Evolutionary conservation across 352 stramenopile genomes (phyloP), one percentile per base, ranked within the genome.

Genomic region (Phytophthora cryptogea): DNA sequence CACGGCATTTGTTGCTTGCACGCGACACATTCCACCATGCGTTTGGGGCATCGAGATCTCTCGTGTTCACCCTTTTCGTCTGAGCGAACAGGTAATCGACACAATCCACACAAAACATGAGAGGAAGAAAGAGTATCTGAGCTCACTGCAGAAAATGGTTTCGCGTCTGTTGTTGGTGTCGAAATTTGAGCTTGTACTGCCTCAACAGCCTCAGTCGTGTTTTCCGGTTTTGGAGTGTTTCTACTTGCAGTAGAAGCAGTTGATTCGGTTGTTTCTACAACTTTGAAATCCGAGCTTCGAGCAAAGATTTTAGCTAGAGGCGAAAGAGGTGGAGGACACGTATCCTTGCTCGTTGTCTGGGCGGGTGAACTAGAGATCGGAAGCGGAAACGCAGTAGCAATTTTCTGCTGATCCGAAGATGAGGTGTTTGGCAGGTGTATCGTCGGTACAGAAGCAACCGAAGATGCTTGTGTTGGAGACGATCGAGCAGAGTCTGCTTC

Each of bases 51-150:
- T 33, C 80, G 75, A 0, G 66, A 65, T 37, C 64, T 57, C 52
- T 88, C 83, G 53, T 92, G 83, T 37, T 89, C 77, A 1, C 33
- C n/a, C 7, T 78, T 70, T 31, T 69, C 46, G 47, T 87, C 73
- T 0, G 67, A 71, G 8, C 74, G 74, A 27, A 90, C 60, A 1
- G 78, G 81, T 3, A 90, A 61, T 3, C 73, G 70, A 16, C 81
- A 90, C 26, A 76, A 56, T 1, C 58, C 60, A 45, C 81, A 90
- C 11, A 80, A 46, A 14, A 76, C 49, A 32, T 81, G 70, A 4
- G 66, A 62, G 5, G 52, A 35, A n/a, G 45, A 31, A 58, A 49
- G 7, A n/a, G 6, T 16, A 55, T 1, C 16, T 11, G 31, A 17
- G 0, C 14, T 23, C 13, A 23, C 10, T 37, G 26, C 10, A 32